phyloP scores from a whole-genome alignment of 352 stramenopile species.

The Globisporangium heterothallicum region DNA sequence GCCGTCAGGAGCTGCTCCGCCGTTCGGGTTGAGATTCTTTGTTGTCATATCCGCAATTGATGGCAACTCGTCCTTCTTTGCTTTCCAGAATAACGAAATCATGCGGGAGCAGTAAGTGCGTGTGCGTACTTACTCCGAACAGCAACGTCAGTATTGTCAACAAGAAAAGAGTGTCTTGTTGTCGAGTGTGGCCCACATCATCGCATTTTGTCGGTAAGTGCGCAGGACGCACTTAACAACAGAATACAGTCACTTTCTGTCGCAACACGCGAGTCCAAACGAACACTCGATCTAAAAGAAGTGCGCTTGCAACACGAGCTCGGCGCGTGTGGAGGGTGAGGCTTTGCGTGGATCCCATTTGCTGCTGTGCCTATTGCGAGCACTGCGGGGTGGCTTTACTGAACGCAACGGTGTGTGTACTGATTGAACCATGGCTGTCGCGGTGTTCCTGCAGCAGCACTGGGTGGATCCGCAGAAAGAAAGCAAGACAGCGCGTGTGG shows the following conservation, averaged over 20 bases:
- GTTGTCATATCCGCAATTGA: conserved; percentile 6
- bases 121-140: background rate
- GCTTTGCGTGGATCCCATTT: too few relatives aligned
- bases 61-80: background rate
- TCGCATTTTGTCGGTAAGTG: background rate
- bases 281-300: background rate
- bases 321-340: too few relatives aligned
- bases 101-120: background rate
- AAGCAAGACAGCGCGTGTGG: background rate
- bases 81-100: background rate
- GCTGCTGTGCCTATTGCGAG: too few relatives aligned
- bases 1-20: background rate
- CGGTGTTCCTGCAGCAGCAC: conserved; percentile 8
- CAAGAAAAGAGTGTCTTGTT: background rate
- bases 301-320: too few relatives aligned
- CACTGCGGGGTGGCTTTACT: too few relatives aligned
- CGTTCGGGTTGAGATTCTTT: background rate
- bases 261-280: too few relatives aligned
- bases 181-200: background rate
- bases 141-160: background rate
- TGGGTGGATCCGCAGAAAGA: background rate
- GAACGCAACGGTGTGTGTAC: too few relatives aligned
- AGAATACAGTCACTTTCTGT: too few relatives aligned
- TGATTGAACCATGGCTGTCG: too few relatives aligned
- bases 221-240: background rate